Evolutionary conservation across 2,329 filamentous ascomycete genomes (phyloP).

Genomic region (Aspergillus versicolor): DNA sequence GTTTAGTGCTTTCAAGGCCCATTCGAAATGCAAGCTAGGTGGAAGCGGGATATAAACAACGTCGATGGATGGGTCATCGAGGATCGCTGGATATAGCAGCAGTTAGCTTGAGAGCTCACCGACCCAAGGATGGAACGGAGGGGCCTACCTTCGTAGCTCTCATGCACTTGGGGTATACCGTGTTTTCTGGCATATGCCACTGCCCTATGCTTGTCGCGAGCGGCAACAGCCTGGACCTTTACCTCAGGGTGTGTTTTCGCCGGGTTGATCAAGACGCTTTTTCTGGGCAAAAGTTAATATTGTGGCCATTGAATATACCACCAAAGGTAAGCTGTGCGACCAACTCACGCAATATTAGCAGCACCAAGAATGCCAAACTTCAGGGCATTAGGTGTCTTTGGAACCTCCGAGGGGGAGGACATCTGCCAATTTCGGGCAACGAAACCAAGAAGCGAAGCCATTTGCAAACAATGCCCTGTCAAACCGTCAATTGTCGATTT

Average conservation of each 20-base stretch:
- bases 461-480: neutral
- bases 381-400: constrained; percentile 13
- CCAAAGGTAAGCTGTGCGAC: neutral
- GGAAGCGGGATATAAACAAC: constrained; percentile 51
- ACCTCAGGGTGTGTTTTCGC: constrained; percentile 56
- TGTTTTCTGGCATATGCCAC: constrained; percentile 52
- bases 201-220: constrained; percentile 50
- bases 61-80: constrained; percentile 31
- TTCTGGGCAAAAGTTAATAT: neutral
- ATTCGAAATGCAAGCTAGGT: constrained; percentile 44
- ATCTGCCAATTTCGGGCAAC: neutral
- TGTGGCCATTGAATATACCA: neutral
- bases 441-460: neutral
- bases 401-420: neutral
- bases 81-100: constrained; percentile 12
- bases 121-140: neutral
- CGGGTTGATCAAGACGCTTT: constrained; percentile 39
- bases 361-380: constrained; percentile 22
- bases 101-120: neutral
- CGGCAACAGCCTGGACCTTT: constrained; percentile 53
- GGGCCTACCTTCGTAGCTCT: neutral
- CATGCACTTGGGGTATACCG: constrained; percentile 43
- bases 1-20: constrained; percentile 49
- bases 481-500: neutral
- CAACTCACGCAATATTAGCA: constrained; percentile 20